These are phyloP conservation scores for Fusarium pseudoanthophilum DNA, from an alignment of 2,329 filamentous ascomycete genomes.

Conservation along the genomic window DNA sequence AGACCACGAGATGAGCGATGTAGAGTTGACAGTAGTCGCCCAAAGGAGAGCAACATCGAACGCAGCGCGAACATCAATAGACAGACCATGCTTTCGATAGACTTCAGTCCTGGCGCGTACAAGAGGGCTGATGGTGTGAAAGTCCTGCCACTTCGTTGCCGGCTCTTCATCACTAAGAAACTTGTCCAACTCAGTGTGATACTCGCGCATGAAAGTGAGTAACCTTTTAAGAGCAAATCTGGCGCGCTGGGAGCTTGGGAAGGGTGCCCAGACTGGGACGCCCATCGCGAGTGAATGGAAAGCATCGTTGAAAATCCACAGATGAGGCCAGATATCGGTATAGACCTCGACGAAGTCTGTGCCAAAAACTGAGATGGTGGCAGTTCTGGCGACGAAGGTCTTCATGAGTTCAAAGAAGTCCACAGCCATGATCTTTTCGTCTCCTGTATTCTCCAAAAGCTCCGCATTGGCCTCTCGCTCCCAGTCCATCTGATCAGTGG, in stretches of 20 bases:
- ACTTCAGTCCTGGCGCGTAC: conserved; percentile 47
- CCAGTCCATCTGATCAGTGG: conserved; percentile 54
- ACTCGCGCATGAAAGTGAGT: conserved; percentile 47
- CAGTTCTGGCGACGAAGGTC: conserved; percentile 51
- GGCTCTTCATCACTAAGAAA: conserved; percentile 47
- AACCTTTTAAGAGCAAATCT: conserved; percentile 45
- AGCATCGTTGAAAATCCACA: conserved; percentile 53
- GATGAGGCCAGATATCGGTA: conserved; percentile 50
- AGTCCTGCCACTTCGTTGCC: conserved; percentile 50
- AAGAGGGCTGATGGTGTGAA: conserved; percentile 51
- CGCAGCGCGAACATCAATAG: conserved; percentile 48
- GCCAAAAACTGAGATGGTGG: conserved; percentile 52
- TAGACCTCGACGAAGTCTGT: conserved; percentile 56
- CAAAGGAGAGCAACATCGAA: conserved; percentile 52
- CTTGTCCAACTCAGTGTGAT: conserved; percentile 51
- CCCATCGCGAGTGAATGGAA: conserved; percentile 48
- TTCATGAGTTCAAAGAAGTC: conserved; percentile 50
- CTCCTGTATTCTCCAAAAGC: conserved; percentile 42
- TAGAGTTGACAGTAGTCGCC: conserved; percentile 53
- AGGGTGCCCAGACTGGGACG: conserved; percentile 49
- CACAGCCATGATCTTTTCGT: conserved; percentile 46
- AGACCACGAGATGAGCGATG: conserved; percentile 54
- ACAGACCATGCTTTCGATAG: conserved; percentile 46
- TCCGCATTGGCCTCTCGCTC: conserved; percentile 50
- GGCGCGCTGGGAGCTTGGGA: conserved; percentile 48